A percentile compares a stretch with the other conserved stretches of the same genome.
phyloP scores from a whole-genome alignment of 2,329 filamentous ascomycete genomes.

The Aspergillus neoniger region DNA sequence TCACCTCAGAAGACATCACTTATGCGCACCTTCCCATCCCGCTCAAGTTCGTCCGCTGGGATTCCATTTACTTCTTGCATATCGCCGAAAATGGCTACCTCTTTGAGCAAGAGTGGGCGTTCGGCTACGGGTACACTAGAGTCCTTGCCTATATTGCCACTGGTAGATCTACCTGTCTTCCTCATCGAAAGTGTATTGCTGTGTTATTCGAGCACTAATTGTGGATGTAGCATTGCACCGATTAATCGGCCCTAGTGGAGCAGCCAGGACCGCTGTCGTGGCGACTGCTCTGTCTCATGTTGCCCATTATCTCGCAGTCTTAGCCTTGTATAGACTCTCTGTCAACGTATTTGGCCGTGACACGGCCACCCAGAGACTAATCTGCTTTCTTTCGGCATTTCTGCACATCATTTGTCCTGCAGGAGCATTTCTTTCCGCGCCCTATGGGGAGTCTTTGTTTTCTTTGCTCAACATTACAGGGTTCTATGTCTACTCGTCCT shows the following conservation, averaged over 20 bases:
- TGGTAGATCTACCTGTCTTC: slow-evolving; percentile 36
- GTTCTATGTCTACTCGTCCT: slow-evolving; percentile 66
- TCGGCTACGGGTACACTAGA: slow-evolving; percentile 58
- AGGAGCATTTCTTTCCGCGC: slow-evolving; percentile 84
- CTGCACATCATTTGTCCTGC: slow-evolving; percentile 85
- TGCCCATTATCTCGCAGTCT: slow-evolving; percentile 74
- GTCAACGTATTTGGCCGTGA: slow-evolving; percentile 53
- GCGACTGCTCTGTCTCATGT: slow-evolving; percentile 69
- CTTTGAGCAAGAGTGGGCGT: slow-evolving; percentile 69
- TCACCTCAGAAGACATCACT: slow-evolving; percentile 9
- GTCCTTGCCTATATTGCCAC: slow-evolving; percentile 43
- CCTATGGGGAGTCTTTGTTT: slow-evolving; percentile 80
- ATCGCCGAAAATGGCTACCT: slow-evolving; percentile 57
- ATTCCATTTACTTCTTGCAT: slow-evolving; percentile 62
- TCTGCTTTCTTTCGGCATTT: slow-evolving; percentile 63
- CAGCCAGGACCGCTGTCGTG: slow-evolving; percentile 44
- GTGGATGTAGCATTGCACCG: slow-evolving; percentile 25
- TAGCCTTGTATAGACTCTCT: slow-evolving; percentile 70
- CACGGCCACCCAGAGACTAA: slow-evolving; percentile 30
- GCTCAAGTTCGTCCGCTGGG: slow-evolving; percentile 60
- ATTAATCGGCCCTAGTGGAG: slow-evolving; percentile 24
- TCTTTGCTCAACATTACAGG: slow-evolving; percentile 75
- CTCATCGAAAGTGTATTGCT: neutral
- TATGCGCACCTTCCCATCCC: slow-evolving; percentile 28
- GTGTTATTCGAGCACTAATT: slow-evolving; percentile 16